Evolutionary conservation across 2,329 filamentous ascomycete species (phyloP).

Genomic region (Aspergillus sp.): DNA sequence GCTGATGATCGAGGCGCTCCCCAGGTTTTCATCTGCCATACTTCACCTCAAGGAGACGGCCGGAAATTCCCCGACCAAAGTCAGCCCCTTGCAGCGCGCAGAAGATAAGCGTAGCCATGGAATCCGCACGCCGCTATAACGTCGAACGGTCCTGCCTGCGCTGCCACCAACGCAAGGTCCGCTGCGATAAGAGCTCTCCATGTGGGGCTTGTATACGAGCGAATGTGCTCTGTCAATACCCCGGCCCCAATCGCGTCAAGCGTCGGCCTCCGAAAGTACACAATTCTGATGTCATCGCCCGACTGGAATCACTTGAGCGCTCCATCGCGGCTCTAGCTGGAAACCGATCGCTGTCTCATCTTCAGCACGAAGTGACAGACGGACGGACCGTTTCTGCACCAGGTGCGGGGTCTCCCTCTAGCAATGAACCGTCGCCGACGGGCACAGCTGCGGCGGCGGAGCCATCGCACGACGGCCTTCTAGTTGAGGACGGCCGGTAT

Average conservation of each 20-base stretch:
- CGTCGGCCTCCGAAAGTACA: slow-evolving; percentile 22
- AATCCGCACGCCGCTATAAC: slow-evolving; percentile 24
- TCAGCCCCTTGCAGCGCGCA: background rate
- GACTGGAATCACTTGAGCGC: slow-evolving; percentile 27
- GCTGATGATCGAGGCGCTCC: background rate
- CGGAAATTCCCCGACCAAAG: background rate
- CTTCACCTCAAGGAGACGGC: too few species aligned
- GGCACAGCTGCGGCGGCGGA: background rate
- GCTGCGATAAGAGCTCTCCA: slow-evolving; percentile 28
- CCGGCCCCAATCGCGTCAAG: slow-evolving; percentile 24
- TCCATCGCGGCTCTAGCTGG: slow-evolving; percentile 19
- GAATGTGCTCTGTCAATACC: slow-evolving; percentile 26
- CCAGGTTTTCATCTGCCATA: too few species aligned
- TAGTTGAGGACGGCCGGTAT: slow-evolving; percentile 30
- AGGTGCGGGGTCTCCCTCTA: background rate
- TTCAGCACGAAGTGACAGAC: background rate
- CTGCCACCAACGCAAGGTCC: slow-evolving; percentile 33
- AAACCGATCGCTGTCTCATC: background rate
- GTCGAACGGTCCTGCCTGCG: slow-evolving; percentile 33
- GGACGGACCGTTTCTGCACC: background rate
- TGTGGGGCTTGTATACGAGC: slow-evolving; percentile 26
- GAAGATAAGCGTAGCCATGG: background rate
- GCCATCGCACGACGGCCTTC: slow-evolving; percentile 16
- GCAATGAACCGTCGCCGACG: background rate
- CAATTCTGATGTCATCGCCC: slow-evolving; percentile 22